Percentiles rank a stretch among this genome's conserved stretches.
Conservation (phyloP, 2,329 filamentous ascomycete species). For the Colletotrichum eleusines region DNA sequence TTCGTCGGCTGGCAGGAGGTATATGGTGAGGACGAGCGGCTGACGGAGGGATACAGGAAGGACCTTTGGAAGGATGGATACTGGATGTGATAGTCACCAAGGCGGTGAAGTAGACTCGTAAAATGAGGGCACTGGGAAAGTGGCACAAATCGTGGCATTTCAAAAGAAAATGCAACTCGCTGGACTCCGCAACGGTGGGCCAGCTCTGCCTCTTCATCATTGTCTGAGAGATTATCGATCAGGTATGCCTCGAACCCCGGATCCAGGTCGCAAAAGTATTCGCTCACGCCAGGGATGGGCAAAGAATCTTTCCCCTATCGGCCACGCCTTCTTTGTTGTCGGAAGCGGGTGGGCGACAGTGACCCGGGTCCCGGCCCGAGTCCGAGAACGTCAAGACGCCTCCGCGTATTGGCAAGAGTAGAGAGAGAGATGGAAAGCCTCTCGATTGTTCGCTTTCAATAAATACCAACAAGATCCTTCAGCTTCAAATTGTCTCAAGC, state of each 20-base stretch:
- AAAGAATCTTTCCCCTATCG: neutral
- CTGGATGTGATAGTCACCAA: slow-evolving; percentile 47
- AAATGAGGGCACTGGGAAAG: neutral
- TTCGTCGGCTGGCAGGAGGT: slow-evolving; percentile 92
- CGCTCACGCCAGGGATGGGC: slow-evolving; percentile 40
- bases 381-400: neutral
- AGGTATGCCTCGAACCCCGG: neutral
- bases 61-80: slow-evolving; percentile 82
- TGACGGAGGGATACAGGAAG: slow-evolving; percentile 88
- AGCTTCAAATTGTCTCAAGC: neutral
- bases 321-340: neutral
- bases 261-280: slow-evolving; percentile 56
- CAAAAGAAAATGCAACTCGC: neutral
- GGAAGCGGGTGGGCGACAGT: neutral
- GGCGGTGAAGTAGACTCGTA: slow-evolving; percentile 44
- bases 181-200: neutral
- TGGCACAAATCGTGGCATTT: neutral
- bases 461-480: neutral
- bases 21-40: slow-evolving; percentile 79
- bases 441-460: neutral
- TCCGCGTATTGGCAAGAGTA: neutral
- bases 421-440: neutral
- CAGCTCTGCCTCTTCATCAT: neutral
- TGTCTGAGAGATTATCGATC: no score
- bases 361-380: neutral